Percentiles rank a stretch among this genome's conserved stretches.
These are phyloP conservation scores for Cetraspora pellucida DNA, from an alignment of 192 early-diverging fungal genomes.

Conservation along the genomic window DNA sequence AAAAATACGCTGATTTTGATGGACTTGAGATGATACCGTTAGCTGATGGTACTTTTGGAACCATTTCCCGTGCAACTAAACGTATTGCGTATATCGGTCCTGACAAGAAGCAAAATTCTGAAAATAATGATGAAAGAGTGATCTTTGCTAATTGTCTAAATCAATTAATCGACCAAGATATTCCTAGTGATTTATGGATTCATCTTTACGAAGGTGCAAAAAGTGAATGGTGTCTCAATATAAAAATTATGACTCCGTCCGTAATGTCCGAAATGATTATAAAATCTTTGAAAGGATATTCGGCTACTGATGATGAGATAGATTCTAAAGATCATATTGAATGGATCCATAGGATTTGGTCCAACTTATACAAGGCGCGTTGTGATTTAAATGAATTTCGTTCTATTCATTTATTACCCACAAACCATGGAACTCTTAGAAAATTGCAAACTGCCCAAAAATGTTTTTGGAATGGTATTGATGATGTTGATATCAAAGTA, in stretches of 20 bases:
- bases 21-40: conserved; percentile 3
- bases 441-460: background rate
- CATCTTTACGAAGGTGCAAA: background rate
- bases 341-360: conserved; percentile 11
- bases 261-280: background rate
- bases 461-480: background rate
- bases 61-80: background rate
- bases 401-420: conserved; percentile 4
- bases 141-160: background rate
- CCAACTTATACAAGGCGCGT: background rate
- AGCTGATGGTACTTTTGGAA: background rate
- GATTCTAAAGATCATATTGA: background rate
- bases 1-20: background rate
- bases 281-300: background rate
- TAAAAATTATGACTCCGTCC: background rate
- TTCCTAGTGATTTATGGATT: background rate
- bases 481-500: background rate
- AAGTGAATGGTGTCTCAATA: background rate
- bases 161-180: conserved; percentile 5
- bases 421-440: background rate
- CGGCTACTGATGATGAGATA: background rate
- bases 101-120: background rate
- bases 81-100: conserved; percentile 5
- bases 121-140: background rate
- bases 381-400: background rate